Evolutionary conservation across 23 red algal species (phyloP).

Genomic region (Gracilaria gracilis): DNA sequence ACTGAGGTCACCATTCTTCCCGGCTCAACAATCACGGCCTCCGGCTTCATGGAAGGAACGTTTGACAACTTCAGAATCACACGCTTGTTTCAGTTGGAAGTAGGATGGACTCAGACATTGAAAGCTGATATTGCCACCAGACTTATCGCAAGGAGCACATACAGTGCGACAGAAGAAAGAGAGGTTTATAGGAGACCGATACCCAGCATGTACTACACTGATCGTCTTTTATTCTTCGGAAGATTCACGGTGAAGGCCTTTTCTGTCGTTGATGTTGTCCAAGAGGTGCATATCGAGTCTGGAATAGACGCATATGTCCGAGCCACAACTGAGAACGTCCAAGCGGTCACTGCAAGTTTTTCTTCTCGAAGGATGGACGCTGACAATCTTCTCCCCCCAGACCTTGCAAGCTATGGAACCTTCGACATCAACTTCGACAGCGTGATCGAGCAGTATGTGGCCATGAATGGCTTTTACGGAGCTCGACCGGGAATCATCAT

Average conservation of each 20-base stretch:
- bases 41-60: neutral
- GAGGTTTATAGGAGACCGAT: constrained; percentile 11
- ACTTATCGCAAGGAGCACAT: neutral
- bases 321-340: constrained; percentile 5
- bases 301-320: constrained; percentile 5
- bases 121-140: constrained; percentile 17
- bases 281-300: neutral
- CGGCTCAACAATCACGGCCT: neutral
- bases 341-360: constrained; percentile 23
- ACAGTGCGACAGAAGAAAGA: constrained; percentile 3
- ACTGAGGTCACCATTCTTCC: constrained; percentile 2
- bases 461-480: constrained; percentile 12
- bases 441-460: neutral
- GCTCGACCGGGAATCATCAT: constrained; percentile 9
- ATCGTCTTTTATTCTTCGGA: constrained; percentile 2
- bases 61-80: constrained; percentile 25
- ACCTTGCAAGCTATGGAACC: constrained; percentile 14
- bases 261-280: constrained; percentile 15
- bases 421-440: constrained; percentile 34
- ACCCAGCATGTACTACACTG: neutral
- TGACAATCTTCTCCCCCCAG: neutral
- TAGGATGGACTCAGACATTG: neutral
- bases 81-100: constrained; percentile 15
- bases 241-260: neutral
- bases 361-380: neutral